Base-by-base conservation (phyloP, 768 basidiomycete genomes). In the Phaffia tasmanica region DNA sequence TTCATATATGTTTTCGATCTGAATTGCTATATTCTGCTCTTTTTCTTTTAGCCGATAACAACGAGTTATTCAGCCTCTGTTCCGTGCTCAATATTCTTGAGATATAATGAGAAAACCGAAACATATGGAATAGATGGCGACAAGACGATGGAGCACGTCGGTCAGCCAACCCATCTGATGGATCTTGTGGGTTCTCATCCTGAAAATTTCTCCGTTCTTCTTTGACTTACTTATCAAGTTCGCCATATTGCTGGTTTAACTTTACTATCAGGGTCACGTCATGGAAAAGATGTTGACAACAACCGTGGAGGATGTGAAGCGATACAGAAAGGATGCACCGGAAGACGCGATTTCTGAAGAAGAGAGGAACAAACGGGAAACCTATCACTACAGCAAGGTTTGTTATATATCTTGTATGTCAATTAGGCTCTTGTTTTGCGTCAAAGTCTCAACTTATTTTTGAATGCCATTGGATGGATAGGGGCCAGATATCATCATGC, bases 271-370 rank as follows among this genome's bases (percentile, higher is more conserved):
- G 89, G 94, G 94, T 3, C 86, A 85, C 1, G 80, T 97, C 65
- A 77, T 97, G 27, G 94, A 99, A 75, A 92, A 88, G 72, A 86
- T 88, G 72, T 74, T 99, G 63, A 97, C 92, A 0, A 78, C 82
- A 61, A 73, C 84, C 0, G 78, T 81, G 6, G 77, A 79, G 21
- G 83, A 88, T 49, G 92, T 97, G 75, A 77, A 77, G 51, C 77
- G 77, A 70, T 81, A 69, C 76, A 71, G 71, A 35, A 70, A 51
- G 70, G 81, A 67, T 71, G 77, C 42, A 46, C 76, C 76, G 0
- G 72, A 73, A 30, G 70, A 68, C 0, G 73, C 73, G 19, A 75
- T 75, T 1, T 70, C 77, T 11, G 72, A 76, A 47, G 74, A 73
- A 4, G 76, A 75, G 69, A 63, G 76, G 35, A 74, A 70, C 21